Percentiles rank a stretch among this genome's conserved stretches.
These are phyloP conservation scores for Nemophila menziesii DNA, from an alignment of 257 asterid genomes.

Conservation along the genomic window DNA sequence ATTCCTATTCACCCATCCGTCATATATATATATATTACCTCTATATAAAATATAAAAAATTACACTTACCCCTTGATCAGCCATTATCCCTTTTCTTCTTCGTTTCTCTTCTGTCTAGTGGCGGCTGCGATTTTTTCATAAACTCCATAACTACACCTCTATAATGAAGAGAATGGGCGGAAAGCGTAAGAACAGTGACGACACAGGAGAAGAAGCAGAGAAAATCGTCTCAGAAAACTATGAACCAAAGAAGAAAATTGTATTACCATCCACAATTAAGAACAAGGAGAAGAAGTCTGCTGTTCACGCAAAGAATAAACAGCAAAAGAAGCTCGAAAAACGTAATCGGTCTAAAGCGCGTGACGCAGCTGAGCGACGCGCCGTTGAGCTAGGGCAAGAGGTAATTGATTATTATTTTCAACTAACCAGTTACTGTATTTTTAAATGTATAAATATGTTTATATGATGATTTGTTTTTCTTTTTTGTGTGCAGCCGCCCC, in stretches of 20 bases:
- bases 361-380: slow-evolving; percentile 73
- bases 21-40: too few species aligned
- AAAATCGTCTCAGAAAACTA: too few species aligned
- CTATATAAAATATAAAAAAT: too few species aligned
- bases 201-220: slow-evolving; percentile 6
- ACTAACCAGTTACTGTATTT: too few species aligned
- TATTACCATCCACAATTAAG: slow-evolving; percentile 68
- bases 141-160: too few species aligned
- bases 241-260: slow-evolving; percentile 15
- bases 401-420: slow-evolving; percentile 8
- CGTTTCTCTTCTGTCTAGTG: too few species aligned
- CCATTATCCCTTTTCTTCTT: too few species aligned
- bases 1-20: too few species aligned
- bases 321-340: slow-evolving; percentile 64
- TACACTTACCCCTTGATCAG: too few species aligned
- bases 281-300: slow-evolving; percentile 76
- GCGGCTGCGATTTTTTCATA: too few species aligned
- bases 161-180: too few species aligned
- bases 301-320: slow-evolving; percentile 68
- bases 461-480: too few species aligned
- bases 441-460: not conserved
- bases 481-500: slow-evolving; percentile 38
- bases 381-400: slow-evolving; percentile 88
- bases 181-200: not conserved
- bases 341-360: slow-evolving; percentile 53